phyloP scores from a whole-genome alignment of 768 basidiomycete species.

The Xerocomus spinulosus region DNA sequence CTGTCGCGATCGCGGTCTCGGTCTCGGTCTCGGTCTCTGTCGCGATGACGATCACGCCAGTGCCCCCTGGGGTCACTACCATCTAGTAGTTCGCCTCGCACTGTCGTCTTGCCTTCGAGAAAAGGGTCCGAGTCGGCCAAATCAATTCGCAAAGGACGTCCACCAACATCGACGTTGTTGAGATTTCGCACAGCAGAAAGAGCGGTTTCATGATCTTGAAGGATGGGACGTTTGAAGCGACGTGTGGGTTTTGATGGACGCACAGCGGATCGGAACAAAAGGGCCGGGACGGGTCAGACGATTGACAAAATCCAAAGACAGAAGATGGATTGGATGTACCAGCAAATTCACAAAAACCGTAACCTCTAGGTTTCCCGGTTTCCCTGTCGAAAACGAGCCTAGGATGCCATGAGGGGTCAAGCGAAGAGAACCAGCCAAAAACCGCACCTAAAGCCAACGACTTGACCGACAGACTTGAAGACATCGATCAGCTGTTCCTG shows the following conservation, averaged over 20 bases:
- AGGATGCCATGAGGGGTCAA: conserved; percentile 3
- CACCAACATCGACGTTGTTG: conserved; percentile 88
- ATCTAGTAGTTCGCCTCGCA: conserved; percentile 76
- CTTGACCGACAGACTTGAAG: conserved; percentile 85
- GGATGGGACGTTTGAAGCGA: conserved; percentile 7
- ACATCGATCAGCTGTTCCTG: conserved; percentile 83
- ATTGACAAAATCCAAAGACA: conserved; percentile 19
- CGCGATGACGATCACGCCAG: conserved; percentile 45
- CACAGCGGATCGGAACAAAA: conserved; percentile 5
- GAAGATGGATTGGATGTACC: conserved; percentile 53
- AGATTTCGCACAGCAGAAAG: conserved; percentile 93
- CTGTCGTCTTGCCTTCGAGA: conserved; percentile 85
- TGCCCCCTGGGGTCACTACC: conserved; percentile 41
- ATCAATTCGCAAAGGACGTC: conserved; percentile 90
- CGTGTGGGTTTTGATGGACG: conserved; percentile 4
- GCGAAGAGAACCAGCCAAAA: background rate
- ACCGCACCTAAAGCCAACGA: conserved; percentile 76
- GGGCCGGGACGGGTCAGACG: conserved; percentile 38
- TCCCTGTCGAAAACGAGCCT: conserved; percentile 88
- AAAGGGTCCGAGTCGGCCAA: conserved; percentile 91
- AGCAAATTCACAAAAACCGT: conserved; percentile 90
- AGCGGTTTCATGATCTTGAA: conserved; percentile 90
- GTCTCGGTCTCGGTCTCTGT: conserved; percentile 51
- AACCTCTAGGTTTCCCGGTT: conserved; percentile 92
- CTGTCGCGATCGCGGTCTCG: conserved; percentile 51